These are phyloP conservation scores for Solanum dulcamara DNA, from an alignment of 257 asterid species.

Conservation along the genomic window DNA sequence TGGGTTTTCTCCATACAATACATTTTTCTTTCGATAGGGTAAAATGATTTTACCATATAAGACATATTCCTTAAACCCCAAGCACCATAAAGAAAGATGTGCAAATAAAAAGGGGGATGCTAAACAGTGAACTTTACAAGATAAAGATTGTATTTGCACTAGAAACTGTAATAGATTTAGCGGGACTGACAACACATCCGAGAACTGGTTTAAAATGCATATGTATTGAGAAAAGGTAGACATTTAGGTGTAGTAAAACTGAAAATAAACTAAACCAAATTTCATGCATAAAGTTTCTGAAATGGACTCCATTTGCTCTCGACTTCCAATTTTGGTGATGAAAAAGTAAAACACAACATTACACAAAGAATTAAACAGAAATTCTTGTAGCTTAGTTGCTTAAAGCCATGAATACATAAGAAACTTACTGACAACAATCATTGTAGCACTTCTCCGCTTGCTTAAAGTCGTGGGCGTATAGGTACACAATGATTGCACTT, in stretches of 20 bases:
- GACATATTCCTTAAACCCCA: background rate
- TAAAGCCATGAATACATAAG: background rate
- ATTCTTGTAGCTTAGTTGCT: background rate
- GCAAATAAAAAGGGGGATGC: background rate
- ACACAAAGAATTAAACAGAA: background rate
- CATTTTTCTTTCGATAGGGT: background rate
- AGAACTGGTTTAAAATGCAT: background rate
- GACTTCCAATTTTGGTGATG: background rate
- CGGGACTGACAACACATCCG: background rate
- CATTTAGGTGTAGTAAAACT: background rate
- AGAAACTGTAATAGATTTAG: background rate
- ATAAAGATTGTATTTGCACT: background rate
- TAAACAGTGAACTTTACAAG: background rate
- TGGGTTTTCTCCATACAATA: background rate
- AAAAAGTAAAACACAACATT: background rate
- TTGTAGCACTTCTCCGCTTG: slow-evolving; percentile 95
- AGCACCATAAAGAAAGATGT: background rate
- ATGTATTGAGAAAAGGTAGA: background rate
- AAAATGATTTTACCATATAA: background rate
- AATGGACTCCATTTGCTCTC: background rate
- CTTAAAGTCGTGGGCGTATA: slow-evolving; percentile 81
- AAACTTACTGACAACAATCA: slow-evolving; percentile 95
- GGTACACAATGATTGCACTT: slow-evolving; percentile 89
- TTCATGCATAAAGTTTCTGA: background rate
- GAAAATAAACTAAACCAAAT: background rate